Percentiles rank a stretch among this genome's conserved stretches.
Conservation (phyloP, 495 filamentous ascomycete genomes). For the Elaphomyces granulatus region DNA sequence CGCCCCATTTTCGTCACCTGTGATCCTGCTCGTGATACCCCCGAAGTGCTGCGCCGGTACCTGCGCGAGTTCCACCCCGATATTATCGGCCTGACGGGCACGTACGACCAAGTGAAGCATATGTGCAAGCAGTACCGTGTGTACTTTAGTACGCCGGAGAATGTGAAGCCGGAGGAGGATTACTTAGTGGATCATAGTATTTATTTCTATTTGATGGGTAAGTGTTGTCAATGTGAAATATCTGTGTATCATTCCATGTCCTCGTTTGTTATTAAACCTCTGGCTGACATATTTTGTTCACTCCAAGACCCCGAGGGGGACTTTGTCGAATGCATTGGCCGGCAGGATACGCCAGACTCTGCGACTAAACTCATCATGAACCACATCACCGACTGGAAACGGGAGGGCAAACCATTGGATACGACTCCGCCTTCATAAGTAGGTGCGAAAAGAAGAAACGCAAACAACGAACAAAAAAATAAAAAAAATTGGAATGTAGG, state of each 20-base stretch:
- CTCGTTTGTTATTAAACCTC: too few species aligned
- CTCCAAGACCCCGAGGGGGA: constrained; percentile 96
- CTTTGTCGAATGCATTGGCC: constrained; percentile 91
- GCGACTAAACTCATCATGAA: constrained; percentile 71
- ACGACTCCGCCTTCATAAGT: too few species aligned
- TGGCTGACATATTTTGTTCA: constrained; percentile 7
- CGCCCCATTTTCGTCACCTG: constrained; percentile 86
- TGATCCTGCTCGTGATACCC: constrained; percentile 82
- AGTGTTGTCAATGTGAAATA: too few species aligned
- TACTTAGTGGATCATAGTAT: constrained; percentile 98
- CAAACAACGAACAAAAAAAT: too few species aligned
- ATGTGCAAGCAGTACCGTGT: constrained; percentile 92
- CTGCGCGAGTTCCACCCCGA: constrained; percentile 83
- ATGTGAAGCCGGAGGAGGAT: constrained; percentile 84
- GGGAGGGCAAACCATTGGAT: constrained; percentile 34
- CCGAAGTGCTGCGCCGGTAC: constrained; percentile 69
- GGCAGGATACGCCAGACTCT: constrained; percentile 80
- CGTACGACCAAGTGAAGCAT: constrained; percentile 79
- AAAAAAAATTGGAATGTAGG: too few species aligned
- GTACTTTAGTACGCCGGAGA: constrained; percentile 84
- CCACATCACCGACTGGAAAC: constrained; percentile 85
- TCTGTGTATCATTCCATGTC: too few species aligned
- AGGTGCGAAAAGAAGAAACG: too few species aligned
- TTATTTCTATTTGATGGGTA: constrained; percentile 97
- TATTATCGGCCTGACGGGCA: constrained; percentile 81